Base-by-base conservation (phyloP, 495 filamentous ascomycete species). In the Cryomyces minteri region DNA sequence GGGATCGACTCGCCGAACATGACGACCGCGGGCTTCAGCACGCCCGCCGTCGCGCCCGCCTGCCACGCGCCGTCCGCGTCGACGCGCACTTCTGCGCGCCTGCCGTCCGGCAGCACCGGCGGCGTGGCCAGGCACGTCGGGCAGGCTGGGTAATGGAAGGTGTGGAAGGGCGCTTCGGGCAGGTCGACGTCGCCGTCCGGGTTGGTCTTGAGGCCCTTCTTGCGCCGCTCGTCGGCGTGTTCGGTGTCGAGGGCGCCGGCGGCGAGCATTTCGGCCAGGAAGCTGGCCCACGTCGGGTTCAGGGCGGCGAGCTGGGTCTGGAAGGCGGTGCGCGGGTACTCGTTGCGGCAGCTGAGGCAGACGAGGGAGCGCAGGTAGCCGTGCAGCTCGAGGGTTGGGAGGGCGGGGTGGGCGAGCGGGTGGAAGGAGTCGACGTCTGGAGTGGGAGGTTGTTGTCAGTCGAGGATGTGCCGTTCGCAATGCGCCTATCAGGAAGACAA, bases 1-100 rank as follows among this genome's bases (percentile, higher is more conserved):
- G 71, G 63, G 31, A 95, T 90, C 44, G 75, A 84, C 61, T 98
- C 90, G 4, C 90, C 90, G 59, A 98, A 98, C 84, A 98, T 93
- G 43, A 81, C 76, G 0, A 98, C 88, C 1, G 79, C 78, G 4
- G 90, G 90, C 57, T 98, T 96, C 38, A 98, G 54, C 11, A 98
- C 73, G 0, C 85, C 87, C 3, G 76, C 82, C 10, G 64, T 85
- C 18, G 18, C 18, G 18, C 18, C 18, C 18, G 18, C 18, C 18
- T 25, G 61, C 82, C 77, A 93, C 4, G 87, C 88, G 0, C 90
- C 88, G 48, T 94, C 87, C 0, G 50, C 45, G 50, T 94, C 88
- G 5, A 85, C 72, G 44, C 82, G 68, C 0, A 94, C 82, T 33
- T 50, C 63, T 0, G 63, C 71, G 41, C 48, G 60, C 0, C 56